Conservation (phyloP, 176 grass and related monocot genomes). For the Oryza brachyantha region DNA sequence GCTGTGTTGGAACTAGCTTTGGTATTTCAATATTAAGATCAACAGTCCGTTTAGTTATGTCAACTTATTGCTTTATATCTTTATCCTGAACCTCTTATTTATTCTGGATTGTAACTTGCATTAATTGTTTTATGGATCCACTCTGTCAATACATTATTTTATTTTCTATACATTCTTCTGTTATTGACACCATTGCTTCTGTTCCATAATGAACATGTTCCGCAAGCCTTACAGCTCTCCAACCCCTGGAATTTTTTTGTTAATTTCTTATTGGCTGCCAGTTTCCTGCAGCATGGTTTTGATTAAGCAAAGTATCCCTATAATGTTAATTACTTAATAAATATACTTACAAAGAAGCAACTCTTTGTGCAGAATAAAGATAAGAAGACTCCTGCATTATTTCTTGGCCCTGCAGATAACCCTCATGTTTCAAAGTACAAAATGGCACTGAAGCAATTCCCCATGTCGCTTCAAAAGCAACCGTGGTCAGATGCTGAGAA, state of each 20-base stretch:
- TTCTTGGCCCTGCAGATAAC: conserved; percentile 70
- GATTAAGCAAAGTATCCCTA: not conserved
- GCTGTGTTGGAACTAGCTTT: not conserved
- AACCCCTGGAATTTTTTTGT: not conserved
- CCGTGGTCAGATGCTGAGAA: conserved; percentile 74
- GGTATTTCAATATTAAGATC: conserved; percentile 4
- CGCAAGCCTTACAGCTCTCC: conserved; percentile 1
- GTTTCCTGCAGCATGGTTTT: not conserved
- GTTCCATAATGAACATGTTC: not conserved
- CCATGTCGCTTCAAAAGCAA: conserved; percentile 58
- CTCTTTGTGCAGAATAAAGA: conserved; percentile 42
- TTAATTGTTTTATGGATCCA: not conserved
- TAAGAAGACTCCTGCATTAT: conserved; percentile 56
- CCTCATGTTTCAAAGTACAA: conserved; percentile 62
- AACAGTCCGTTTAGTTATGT: not conserved
- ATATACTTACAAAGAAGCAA: conserved; percentile 2
- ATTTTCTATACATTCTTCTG: not conserved
- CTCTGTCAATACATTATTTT: not conserved
- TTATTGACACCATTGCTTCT: not conserved
- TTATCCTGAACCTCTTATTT: not conserved
- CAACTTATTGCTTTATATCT: not conserved
- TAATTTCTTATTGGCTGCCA: not conserved
- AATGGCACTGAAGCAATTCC: conserved; percentile 67
- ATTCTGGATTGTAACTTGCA: not conserved
- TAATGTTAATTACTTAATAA: not conserved